Base-by-base conservation (phyloP, 768 basidiomycete species). In the Mycena capillaripes region DNA sequence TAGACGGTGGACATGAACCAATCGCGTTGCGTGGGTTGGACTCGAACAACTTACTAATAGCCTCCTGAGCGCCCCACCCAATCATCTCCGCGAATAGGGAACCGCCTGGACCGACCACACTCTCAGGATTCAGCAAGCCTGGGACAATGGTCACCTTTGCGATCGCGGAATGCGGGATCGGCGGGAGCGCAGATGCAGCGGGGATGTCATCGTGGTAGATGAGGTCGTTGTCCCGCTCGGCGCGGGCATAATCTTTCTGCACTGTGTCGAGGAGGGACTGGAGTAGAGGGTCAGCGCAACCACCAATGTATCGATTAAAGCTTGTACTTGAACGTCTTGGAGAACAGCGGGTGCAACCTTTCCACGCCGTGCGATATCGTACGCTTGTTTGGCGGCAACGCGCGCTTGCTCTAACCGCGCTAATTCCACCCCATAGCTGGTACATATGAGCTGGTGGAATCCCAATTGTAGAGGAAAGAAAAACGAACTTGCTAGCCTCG, bases 201-300 rank as follows among this genome's bases (percentile, higher is more conserved):
- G 97, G 96, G 1, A 97, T 86, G 66, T 95, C 92, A 60, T 95
- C 88, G 75, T 98, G 96, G 82, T 98, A 99, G 44, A 99, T 98
- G 9, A 98, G 84, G 81, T 97, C 94, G 79, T 99, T 99, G 81
- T 99, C 97, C 36, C 95, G 90, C 73, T 93, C 90, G 0, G 97
- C 95, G 17, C 95, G 89, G 5, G 85, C 81, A 38, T 94, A 81
- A 66, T 90, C 89, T 61, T 88, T 90, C 74, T 92, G 88, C 29
- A 98, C 84, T 10, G 85, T 91, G 55, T 92, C 91, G 29, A 93
- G 82, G 19, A 98, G 84, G 1, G 94, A 95, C 97, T 98, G 79
- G 27, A 38, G 1, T 1, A n/a, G 21, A 62, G 60, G 42, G 61
- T 66, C 50, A 71, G 40, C 19, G 2, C 3, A 19, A 60, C 5